Evolutionary conservation across 2,329 filamentous ascomycete genomes (phyloP).

Genomic region (Fonsecaea pugnacius): DNA sequence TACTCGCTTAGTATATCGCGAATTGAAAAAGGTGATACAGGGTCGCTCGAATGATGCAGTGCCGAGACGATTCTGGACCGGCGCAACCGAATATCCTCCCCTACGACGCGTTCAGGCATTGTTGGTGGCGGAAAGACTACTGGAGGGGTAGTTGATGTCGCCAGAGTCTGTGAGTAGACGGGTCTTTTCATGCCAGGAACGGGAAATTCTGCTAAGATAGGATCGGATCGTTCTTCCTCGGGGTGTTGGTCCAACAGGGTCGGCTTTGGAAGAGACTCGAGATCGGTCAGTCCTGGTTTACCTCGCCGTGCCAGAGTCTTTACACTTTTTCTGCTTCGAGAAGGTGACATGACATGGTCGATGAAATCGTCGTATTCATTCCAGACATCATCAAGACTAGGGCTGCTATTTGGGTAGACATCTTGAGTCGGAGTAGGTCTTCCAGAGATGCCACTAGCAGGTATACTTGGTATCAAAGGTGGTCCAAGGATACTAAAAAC

Average conservation of each 20-base stretch:
- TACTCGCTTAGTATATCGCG: constrained; percentile 60
- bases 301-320: constrained; percentile 57
- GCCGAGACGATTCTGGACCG: constrained; percentile 58
- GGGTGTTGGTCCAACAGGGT: constrained; percentile 25
- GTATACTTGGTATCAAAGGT: constrained; percentile 14
- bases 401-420: constrained; percentile 18
- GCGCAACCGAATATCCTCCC: constrained; percentile 45
- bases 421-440: not conserved
- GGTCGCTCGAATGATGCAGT: constrained; percentile 54
- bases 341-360: constrained; percentile 66
- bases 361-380: constrained; percentile 90
- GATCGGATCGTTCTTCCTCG: constrained; percentile 35
- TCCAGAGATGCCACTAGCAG: not conserved
- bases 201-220: constrained; percentile 38
- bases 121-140: constrained; percentile 26
- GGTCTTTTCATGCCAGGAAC: constrained; percentile 36
- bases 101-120: constrained; percentile 19
- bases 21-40: constrained; percentile 58
- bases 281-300: constrained; percentile 57
- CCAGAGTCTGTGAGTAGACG: constrained; percentile 40
- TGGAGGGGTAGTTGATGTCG: constrained; percentile 19
- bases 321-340: constrained; percentile 40
- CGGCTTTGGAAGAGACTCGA: not conserved
- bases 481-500: constrained; percentile 56
- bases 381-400: constrained; percentile 76